These are phyloP conservation scores for Xylaria bambusicola DNA, from an alignment of 495 filamentous ascomycete species.

Conservation along the genomic window DNA sequence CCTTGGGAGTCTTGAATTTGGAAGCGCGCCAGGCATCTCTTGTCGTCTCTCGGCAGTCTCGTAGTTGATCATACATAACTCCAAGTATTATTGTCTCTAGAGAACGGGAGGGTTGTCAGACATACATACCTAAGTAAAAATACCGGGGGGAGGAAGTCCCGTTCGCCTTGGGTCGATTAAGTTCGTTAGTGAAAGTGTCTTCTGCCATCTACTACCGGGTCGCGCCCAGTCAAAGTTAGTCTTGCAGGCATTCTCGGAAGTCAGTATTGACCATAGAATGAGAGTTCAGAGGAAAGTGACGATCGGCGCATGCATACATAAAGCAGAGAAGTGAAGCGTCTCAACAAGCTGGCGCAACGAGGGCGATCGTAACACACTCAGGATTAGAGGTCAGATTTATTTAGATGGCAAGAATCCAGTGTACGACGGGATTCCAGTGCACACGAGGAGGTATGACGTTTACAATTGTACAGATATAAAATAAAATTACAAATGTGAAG, in stretches of 20 bases:
- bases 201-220: slow-evolving; percentile 11
- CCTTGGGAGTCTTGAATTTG: slow-evolving; percentile 22
- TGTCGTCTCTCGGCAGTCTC: slow-evolving; percentile 11
- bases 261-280: background rate
- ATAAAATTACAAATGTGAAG: too few species aligned
- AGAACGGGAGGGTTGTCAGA: slow-evolving; percentile 12
- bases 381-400: background rate
- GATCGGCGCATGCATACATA: background rate
- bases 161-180: slow-evolving; percentile 2
- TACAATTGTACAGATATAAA: too few species aligned
- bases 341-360: background rate
- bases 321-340: too few species aligned
- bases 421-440: too few species aligned
- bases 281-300: background rate
- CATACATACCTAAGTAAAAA: slow-evolving; percentile 28
- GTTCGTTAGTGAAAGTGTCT: slow-evolving; percentile 3
- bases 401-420: background rate
- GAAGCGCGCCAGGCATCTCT: slow-evolving; percentile 13
- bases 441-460: too few species aligned
- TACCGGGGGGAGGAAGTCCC: slow-evolving; percentile 9
- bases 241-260: background rate
- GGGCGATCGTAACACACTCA: background rate
- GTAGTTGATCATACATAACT: slow-evolving; percentile 21
- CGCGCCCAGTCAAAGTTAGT: background rate
- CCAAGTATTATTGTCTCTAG: background rate